A percentile compares a stretch with the other conserved stretches of the same genome.
These are phyloP conservation scores for Oryza meridionalis DNA, from an alignment of 176 grass and related monocot species.

Conservation along the genomic window DNA sequence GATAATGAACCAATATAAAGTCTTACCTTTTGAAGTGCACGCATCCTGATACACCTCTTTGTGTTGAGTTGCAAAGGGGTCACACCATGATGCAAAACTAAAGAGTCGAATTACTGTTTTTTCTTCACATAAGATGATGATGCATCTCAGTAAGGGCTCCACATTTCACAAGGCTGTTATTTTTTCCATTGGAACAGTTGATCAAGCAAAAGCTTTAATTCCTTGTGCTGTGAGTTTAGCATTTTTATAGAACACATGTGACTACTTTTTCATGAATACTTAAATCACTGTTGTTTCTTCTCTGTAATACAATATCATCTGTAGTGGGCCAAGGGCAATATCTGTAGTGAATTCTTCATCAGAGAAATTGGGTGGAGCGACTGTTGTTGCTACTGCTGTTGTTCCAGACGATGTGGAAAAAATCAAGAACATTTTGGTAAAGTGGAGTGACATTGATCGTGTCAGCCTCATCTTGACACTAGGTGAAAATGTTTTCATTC, in stretches of 20 bases:
- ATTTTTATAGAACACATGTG: background rate
- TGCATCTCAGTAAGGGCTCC: conserved; percentile 37
- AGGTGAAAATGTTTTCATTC: conserved; percentile 53
- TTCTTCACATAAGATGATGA: conserved; percentile 51
- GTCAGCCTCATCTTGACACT: conserved; percentile 89
- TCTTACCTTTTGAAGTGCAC: conserved; percentile 21
- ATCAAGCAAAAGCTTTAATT: background rate
- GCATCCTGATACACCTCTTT: conserved; percentile 95
- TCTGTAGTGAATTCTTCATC: conserved; percentile 86
- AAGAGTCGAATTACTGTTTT: conserved; percentile 43
- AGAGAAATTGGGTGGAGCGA: conserved; percentile 78
- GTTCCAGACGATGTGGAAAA: conserved; percentile 90
- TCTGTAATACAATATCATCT: conserved; percentile 4
- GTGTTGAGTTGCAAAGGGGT: conserved; percentile 58
- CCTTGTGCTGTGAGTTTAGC: background rate
- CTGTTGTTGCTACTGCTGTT: conserved; percentile 76
- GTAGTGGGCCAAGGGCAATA: conserved; percentile 85
- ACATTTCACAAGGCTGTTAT: conserved; percentile 33
- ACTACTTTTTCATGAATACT: conserved; percentile 8
- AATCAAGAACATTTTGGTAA: conserved; percentile 69
- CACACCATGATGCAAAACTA: conserved; percentile 77
- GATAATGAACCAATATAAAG: background rate
- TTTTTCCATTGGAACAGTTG: background rate
- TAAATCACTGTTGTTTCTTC: background rate
- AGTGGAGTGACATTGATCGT: conserved; percentile 70